Conservation (phyloP, 371 early-diverging fungal genomes). For the Circinella umbellata region DNA sequence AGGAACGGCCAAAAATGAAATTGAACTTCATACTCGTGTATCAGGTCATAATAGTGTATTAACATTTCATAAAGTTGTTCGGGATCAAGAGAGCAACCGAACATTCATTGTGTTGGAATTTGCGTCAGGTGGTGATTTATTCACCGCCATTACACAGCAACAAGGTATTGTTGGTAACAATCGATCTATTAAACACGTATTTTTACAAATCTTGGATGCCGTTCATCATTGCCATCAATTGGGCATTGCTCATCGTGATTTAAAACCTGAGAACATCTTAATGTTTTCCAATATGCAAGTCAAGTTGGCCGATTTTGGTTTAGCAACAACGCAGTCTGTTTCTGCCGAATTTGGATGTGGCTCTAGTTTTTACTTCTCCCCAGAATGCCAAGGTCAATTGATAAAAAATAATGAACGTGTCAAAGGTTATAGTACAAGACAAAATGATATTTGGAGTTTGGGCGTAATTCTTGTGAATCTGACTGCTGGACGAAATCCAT, state of each 20-base stretch:
- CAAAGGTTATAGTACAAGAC: slow-evolving; percentile 70
- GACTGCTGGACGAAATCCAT: slow-evolving; percentile 79
- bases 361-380: slow-evolving; percentile 90
- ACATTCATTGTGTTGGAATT: slow-evolving; percentile 75
- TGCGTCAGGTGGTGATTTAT: slow-evolving; percentile 70
- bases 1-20: slow-evolving; percentile 62
- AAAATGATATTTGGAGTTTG: slow-evolving; percentile 85
- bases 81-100: slow-evolving; percentile 43
- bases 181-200: slow-evolving; percentile 69
- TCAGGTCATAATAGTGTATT: slow-evolving; percentile 72
- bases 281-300: slow-evolving; percentile 50
- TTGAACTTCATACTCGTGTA: slow-evolving; percentile 64
- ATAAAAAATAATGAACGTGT: slow-evolving; percentile 41
- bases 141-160: slow-evolving; percentile 60
- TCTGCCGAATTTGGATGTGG: slow-evolving; percentile 83
- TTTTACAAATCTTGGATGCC: slow-evolving; percentile 84
- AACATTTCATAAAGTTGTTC: slow-evolving; percentile 68
- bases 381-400: slow-evolving; percentile 81
- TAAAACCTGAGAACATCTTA: slow-evolving; percentile 94
- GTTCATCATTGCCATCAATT: slow-evolving; percentile 81
- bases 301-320: slow-evolving; percentile 82
- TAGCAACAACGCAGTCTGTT: slow-evolving; percentile 71
- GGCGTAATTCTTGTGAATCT: slow-evolving; percentile 86
- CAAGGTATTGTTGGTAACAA: slow-evolving; percentile 63
- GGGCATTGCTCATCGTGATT: slow-evolving; percentile 86